These are phyloP conservation scores for Pogostemon cablin DNA, from an alignment of 257 asterid species.

Conservation along the genomic window DNA sequence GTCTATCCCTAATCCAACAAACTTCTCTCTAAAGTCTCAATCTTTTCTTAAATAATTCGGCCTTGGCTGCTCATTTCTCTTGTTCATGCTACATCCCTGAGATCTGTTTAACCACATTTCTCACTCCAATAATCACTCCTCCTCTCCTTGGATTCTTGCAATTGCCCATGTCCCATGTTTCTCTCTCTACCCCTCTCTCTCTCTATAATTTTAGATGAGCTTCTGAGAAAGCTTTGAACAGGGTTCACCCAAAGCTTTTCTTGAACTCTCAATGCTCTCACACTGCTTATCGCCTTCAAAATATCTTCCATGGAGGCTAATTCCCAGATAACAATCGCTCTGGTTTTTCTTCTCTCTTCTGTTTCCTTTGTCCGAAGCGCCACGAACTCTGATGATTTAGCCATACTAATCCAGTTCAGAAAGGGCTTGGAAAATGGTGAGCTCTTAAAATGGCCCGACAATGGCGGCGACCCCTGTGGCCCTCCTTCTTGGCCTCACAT, in stretches of 20 bases:
- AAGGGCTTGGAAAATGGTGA: slow-evolving; percentile 70
- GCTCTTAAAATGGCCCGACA: slow-evolving; percentile 72
- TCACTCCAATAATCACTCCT: slow-evolving; percentile 56
- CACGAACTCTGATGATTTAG: slow-evolving; percentile 73
- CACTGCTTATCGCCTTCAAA: slow-evolving; percentile 32
- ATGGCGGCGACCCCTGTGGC: slow-evolving; percentile 79
- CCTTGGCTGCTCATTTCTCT: slow-evolving; percentile 27
- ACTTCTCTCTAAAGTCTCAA: slow-evolving; percentile 20
- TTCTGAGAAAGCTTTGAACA: slow-evolving; percentile 34
- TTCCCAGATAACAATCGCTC: slow-evolving; percentile 31
- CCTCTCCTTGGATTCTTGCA: slow-evolving; percentile 30
- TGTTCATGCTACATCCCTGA: slow-evolving; percentile 19
- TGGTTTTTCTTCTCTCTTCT: slow-evolving; percentile 37
- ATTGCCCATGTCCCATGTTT: slow-evolving; percentile 14
- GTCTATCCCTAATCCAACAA: slow-evolving; percentile 34
- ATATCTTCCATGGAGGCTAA: slow-evolving; percentile 48
- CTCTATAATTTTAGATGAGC: slow-evolving; percentile 41
- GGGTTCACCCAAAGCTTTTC: slow-evolving; percentile 28
- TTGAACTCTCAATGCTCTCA: slow-evolving; percentile 40
- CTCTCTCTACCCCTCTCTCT: slow-evolving; percentile 34
- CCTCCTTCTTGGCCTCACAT: slow-evolving; percentile 80
- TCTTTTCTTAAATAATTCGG: slow-evolving; percentile 1
- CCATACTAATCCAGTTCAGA: slow-evolving; percentile 58
- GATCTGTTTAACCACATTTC: slow-evolving; percentile 34
- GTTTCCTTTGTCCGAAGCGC: slow-evolving; percentile 39